Evolutionary conservation across 2,329 filamentous ascomycete species (phyloP).

Genomic region (Domatiomyces globalis): DNA sequence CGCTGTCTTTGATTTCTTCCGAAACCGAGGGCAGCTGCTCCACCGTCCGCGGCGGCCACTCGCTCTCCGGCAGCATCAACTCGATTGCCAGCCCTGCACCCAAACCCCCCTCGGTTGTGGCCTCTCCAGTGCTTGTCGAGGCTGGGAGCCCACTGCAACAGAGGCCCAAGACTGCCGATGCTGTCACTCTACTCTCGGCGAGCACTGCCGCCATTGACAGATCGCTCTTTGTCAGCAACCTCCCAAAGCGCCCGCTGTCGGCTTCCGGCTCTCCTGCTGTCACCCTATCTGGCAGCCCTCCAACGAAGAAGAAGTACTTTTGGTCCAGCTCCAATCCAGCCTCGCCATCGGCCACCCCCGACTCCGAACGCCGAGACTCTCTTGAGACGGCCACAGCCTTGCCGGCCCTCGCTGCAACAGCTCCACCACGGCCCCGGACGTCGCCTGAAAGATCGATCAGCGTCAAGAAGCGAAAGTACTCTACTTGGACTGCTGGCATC

Average conservation of each 20-base stretch:
- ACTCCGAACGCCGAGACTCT: slow-evolving; percentile 15
- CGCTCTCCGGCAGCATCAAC: slow-evolving; percentile 64
- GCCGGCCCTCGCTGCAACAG: slow-evolving; percentile 4
- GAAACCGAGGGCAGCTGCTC: slow-evolving; percentile 64
- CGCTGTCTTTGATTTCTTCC: slow-evolving; percentile 69
- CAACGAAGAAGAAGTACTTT: slow-evolving; percentile 19
- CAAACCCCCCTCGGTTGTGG: slow-evolving; percentile 21
- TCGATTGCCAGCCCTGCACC: slow-evolving; percentile 50
- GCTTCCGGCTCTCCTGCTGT: slow-evolving; percentile 22
- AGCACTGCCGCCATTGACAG: slow-evolving; percentile 20
- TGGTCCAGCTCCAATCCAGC: slow-evolving; percentile 20
- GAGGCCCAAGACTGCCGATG: slow-evolving; percentile 33
- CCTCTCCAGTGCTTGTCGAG: slow-evolving; percentile 1
- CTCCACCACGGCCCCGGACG: slow-evolving; percentile 16
- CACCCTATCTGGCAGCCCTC: slow-evolving; percentile 14
- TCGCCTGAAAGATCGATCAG: slow-evolving; percentile 24
- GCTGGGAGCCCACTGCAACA: slow-evolving; percentile 14
- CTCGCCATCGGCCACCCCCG: slow-evolving; percentile 22
- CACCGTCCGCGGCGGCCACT: slow-evolving; percentile 56
- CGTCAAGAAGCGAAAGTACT: slow-evolving; percentile 56
- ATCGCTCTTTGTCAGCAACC: slow-evolving; percentile 10
- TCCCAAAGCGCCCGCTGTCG: slow-evolving; percentile 29
- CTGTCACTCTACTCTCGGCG: slow-evolving; percentile 15
- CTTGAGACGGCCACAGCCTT: slow-evolving; percentile 6
- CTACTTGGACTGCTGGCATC: slow-evolving; percentile 43